Evolutionary conservation across 306 rosid species (phyloP).

Genomic region (Psophocarpus tetragonolobus): DNA sequence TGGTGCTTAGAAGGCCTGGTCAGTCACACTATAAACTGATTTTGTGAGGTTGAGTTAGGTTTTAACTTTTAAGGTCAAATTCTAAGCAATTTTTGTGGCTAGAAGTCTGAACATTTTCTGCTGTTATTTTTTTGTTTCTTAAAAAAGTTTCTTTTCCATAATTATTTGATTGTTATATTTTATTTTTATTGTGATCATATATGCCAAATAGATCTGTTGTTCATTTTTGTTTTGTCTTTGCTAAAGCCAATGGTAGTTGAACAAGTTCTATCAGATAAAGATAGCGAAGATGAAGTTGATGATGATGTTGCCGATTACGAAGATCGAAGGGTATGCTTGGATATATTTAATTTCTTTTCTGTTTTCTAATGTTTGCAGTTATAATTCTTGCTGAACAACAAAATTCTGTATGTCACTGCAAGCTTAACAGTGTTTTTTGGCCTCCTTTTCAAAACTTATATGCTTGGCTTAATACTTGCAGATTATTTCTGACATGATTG

Average conservation of each 20-base stretch:
- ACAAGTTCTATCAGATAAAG: constrained; percentile 79
- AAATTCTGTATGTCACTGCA: constrained; percentile 9
- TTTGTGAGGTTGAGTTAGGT: not conserved
- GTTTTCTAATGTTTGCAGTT: not conserved
- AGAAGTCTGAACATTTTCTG: constrained; percentile 4
- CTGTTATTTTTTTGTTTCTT: not conserved
- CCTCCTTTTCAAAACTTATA: not conserved
- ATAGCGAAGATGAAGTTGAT: constrained; percentile 91
- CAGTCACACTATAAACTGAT: not conserved
- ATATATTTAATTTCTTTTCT: constrained; percentile 5
- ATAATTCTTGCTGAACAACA: constrained; percentile 12
- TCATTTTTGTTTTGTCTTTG: constrained; percentile 25
- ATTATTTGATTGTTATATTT: not conserved
- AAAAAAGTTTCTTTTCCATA: not conserved
- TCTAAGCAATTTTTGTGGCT: not conserved
- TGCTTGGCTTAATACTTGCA: not conserved
- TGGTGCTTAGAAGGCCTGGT: not conserved
- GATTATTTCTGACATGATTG: not conserved
- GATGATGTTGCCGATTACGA: constrained; percentile 88
- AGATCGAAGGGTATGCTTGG: constrained; percentile 71
- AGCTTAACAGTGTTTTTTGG: not conserved
- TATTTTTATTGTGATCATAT: not conserved
- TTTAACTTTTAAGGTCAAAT: not conserved
- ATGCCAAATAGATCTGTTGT: not conserved
- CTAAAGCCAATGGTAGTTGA: constrained; percentile 77